Base-by-base conservation (phyloP, 2,329 filamentous ascomycete species). In the Fusarium nematophilum region DNA sequence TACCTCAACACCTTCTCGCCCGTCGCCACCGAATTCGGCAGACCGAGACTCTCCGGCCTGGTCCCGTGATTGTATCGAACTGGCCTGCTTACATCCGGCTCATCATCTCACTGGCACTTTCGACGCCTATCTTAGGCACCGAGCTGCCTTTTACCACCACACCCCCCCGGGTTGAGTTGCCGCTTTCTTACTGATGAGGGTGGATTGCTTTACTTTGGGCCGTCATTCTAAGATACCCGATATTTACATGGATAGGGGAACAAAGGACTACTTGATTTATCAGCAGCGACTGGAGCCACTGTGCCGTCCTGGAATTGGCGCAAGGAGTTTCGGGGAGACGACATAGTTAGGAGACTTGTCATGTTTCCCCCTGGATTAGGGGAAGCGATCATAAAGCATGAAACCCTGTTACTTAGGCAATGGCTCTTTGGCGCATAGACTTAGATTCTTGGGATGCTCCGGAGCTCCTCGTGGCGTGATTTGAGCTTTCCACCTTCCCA, bases 241-340 rank as follows among this genome's bases (percentile, higher is more conserved):
- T 54, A 64, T 69, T 68, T 68, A 64, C 65, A 69, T 59, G 67
- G 65, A 69, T 38, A 66, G 34, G 60, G 40, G 51, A 53, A 48
- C 39, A 57, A 38, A 44, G 50, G 53, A 52, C 37, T 43, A 48
- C 37, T 65, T 62, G 42, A 52, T 62, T 65, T 58, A 51, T 45
- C 30, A 40, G 50, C 53, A 52, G 50, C 43, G 53, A 40, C 27
- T 29, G 38, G 37, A 38, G 31, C 51, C 55, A 47, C 31, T 40
- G 39, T 47, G 29, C 42, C 43, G 51, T 34, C 47, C 52, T 43
- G 56, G 46, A 57, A 49, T 53, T 47, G 64, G 66, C 66, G 66
- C 57, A 65, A 15, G 66, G 66, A 69, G 66, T 63, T 54, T 30
- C 31, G 44, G 46, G 54, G 34, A 44, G 56, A 29, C 33, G 25